A percentile compares a stretch with the other conserved stretches of the same genome.
phyloP scores from a whole-genome alignment of 768 basidiomycete species.

The Leccinellum luteum region DNA sequence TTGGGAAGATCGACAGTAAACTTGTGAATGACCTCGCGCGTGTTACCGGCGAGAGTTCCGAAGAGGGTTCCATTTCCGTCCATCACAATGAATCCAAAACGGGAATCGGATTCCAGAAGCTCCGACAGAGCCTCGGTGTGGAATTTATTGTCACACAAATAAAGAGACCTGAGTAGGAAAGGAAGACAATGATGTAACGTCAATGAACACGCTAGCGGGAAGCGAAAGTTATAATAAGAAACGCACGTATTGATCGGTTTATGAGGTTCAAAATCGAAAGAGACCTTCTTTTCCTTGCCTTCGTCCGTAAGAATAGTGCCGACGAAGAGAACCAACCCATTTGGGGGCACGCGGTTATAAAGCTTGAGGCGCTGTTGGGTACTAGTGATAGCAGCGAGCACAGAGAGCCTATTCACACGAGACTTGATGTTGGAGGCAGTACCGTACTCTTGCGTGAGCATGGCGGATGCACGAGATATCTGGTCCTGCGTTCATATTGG shows the following conservation, averaged over 20 bases:
- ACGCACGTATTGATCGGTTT: constrained; percentile 98
- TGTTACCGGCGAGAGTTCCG: constrained; percentile 93
- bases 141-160: constrained; percentile 99
- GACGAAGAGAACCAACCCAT: constrained; percentile 96
- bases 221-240: background rate
- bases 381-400: constrained; percentile 95
- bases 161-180: constrained; percentile 68
- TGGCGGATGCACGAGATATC: constrained; percentile 89
- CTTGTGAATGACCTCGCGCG: constrained; percentile 96
- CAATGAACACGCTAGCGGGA: background rate
- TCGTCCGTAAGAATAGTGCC: constrained; percentile 98
- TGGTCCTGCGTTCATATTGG: constrained; percentile 60
- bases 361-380: constrained; percentile 97
- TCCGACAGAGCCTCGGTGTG: constrained; percentile 97
- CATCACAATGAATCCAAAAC: constrained; percentile 99
- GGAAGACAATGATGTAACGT: background rate
- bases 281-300: constrained; percentile 99
- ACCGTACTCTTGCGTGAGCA: constrained; percentile 98
- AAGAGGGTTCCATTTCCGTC: constrained; percentile 98
- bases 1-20: constrained; percentile 99
- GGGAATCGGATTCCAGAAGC: constrained; percentile 93
- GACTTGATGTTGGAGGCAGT: constrained; percentile 99
- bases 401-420: constrained; percentile 95
- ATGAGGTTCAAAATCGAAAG: constrained; percentile 97
- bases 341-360: constrained; percentile 94